Conservation (phyloP, 345 rosid genomes). For the Euclidium syriacum region DNA sequence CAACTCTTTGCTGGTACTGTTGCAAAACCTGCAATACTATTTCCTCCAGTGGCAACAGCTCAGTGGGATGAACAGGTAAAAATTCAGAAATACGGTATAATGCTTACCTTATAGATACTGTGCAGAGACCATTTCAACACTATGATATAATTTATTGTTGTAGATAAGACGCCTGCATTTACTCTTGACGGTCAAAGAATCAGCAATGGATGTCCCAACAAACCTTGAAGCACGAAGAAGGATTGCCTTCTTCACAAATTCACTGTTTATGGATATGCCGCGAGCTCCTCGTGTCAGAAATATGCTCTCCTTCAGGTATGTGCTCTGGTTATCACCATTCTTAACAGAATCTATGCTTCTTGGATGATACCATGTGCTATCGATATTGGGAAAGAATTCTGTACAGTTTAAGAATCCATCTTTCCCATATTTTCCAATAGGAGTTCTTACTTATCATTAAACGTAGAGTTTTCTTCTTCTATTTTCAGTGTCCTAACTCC, state of each 20-base stretch:
- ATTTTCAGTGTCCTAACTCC: constrained; percentile 87
- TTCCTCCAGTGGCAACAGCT: constrained; percentile 71
- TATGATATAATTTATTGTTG: constrained; percentile 10
- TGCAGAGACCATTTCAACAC: constrained; percentile 6
- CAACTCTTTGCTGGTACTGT: constrained; percentile 94
- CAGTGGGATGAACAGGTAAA: constrained; percentile 95
- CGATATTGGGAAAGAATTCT: background rate
- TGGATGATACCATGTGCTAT: constrained; percentile 7
- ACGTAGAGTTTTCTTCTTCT: constrained; percentile 1
- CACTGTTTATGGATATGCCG: constrained; percentile 97
- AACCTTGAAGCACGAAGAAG: constrained; percentile 98
- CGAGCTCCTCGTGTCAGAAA: constrained; percentile 88
- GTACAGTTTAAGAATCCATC: background rate
- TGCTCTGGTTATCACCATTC: constrained; percentile 4
- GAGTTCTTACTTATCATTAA: constrained; percentile 8
- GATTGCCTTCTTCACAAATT: constrained; percentile 86
- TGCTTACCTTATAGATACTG: background rate
- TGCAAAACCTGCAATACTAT: constrained; percentile 74
- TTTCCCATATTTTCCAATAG: background rate
- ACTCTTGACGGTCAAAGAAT: constrained; percentile 86
- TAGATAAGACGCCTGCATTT: constrained; percentile 92
- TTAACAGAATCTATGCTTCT: background rate
- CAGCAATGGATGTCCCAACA: constrained; percentile 80
- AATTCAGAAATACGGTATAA: background rate
- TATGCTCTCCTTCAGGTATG: constrained; percentile 91